Evolutionary conservation across 2,329 filamentous ascomycete genomes (phyloP).

Genomic region (Plectosphaerella sp.): DNA sequence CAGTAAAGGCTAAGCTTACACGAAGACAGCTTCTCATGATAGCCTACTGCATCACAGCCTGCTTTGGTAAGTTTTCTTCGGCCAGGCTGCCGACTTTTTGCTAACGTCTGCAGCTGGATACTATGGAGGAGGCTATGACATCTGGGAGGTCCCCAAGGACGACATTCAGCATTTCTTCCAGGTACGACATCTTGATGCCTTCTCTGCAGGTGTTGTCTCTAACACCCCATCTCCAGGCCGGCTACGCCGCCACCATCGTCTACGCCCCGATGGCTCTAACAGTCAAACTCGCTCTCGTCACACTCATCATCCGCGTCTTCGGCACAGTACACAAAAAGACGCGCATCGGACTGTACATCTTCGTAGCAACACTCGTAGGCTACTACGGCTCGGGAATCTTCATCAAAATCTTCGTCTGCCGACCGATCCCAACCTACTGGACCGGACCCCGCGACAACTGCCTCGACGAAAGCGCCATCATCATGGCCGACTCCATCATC

Average conservation of each 20-base stretch:
- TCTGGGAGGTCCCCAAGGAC: slow-evolving; percentile 22
- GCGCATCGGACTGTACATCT: slow-evolving; percentile 29
- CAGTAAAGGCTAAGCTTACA: background rate
- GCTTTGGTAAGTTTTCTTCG: slow-evolving; percentile 14
- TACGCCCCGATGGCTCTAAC: slow-evolving; percentile 38
- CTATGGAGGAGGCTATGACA: slow-evolving; percentile 30
- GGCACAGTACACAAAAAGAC: slow-evolving; percentile 31
- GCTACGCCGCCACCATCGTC: slow-evolving; percentile 38
- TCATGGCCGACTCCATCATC: slow-evolving; percentile 24
- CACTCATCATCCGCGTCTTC: slow-evolving; percentile 38
- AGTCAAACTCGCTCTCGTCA: slow-evolving; percentile 34
- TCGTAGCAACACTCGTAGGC: slow-evolving; percentile 28
- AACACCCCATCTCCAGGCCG: slow-evolving; percentile 17
- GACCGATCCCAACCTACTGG: slow-evolving; percentile 37
- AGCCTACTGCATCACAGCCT: slow-evolving; percentile 18
- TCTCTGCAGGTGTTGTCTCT: background rate
- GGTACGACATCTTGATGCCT: slow-evolving; percentile 15
- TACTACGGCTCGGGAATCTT: slow-evolving; percentile 37
- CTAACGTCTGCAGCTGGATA: slow-evolving; percentile 11
- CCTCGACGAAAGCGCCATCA: slow-evolving; percentile 26
- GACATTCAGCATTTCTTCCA: slow-evolving; percentile 27
- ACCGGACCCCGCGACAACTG: slow-evolving; percentile 21
- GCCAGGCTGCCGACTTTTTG: background rate
- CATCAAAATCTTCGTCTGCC: slow-evolving; percentile 36
- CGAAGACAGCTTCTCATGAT: slow-evolving; percentile 18